phyloP scores from a whole-genome alignment of 257 asterid species.

The Solanum raphanifolium region DNA sequence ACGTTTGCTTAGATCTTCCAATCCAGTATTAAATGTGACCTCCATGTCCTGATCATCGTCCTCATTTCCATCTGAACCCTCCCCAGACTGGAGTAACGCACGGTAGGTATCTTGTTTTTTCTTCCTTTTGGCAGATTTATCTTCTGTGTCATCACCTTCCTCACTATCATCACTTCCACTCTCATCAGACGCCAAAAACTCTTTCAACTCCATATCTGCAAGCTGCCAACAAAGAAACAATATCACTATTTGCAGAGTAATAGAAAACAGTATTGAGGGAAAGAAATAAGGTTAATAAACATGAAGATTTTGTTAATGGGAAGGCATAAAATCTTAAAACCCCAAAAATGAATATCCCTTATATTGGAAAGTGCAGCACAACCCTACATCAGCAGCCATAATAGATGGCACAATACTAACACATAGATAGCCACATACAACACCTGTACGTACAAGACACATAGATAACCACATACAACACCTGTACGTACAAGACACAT shows the following conservation, averaged over 20 bases:
- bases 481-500: neutral
- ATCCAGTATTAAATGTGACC: slow-evolving; percentile 66
- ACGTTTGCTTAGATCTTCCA: slow-evolving; percentile 84
- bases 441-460: neutral
- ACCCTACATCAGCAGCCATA: neutral
- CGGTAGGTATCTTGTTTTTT: slow-evolving; percentile 55
- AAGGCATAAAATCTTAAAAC: neutral
- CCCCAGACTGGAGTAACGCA: slow-evolving; percentile 53
- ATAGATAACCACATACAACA: neutral
- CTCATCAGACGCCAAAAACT: slow-evolving; percentile 77
- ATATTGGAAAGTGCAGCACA: neutral
- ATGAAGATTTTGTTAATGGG: neutral
- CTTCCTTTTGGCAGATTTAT: slow-evolving; percentile 26
- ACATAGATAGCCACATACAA: neutral
- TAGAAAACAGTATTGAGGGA: neutral
- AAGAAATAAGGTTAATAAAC: neutral
- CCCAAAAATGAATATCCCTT: neutral
- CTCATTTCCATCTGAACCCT: slow-evolving; percentile 55
- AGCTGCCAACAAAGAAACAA: slow-evolving; percentile 35
- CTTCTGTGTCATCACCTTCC: slow-evolving; percentile 26
- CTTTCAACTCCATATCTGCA: slow-evolving; percentile 59
- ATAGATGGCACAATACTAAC: neutral
- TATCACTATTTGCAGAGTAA: neutral
- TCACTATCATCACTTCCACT: slow-evolving; percentile 57
- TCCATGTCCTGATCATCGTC: slow-evolving; percentile 72